These are phyloP conservation scores for Aspergillus pseudonomiae DNA, from an alignment of 2,329 filamentous ascomycete species.

Conservation along the genomic window DNA sequence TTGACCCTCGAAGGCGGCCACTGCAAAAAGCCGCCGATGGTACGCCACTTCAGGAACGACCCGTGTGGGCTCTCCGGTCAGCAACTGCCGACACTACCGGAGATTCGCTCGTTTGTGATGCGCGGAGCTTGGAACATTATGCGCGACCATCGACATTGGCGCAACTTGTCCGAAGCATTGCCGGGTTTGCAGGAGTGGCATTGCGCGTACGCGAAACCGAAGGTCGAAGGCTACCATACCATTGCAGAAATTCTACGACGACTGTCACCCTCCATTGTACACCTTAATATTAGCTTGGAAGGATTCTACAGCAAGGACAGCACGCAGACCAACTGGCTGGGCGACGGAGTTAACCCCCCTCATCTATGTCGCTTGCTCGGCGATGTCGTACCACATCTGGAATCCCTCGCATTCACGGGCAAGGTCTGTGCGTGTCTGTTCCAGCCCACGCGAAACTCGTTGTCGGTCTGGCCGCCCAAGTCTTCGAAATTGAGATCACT, in stretches of 20 bases:
- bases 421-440: slow-evolving; percentile 73
- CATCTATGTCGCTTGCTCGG: slow-evolving; percentile 70
- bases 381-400: slow-evolving; percentile 61
- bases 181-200: slow-evolving; percentile 65
- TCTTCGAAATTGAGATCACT: slow-evolving; percentile 61
- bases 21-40: slow-evolving; percentile 72
- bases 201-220: slow-evolving; percentile 66
- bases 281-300: slow-evolving; percentile 70
- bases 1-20: slow-evolving; percentile 77
- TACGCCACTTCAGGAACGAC: slow-evolving; percentile 57
- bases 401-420: slow-evolving; percentile 72
- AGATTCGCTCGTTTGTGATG: slow-evolving; percentile 69
- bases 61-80: slow-evolving; percentile 32
- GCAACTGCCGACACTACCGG: slow-evolving; percentile 53
- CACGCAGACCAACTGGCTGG: slow-evolving; percentile 56
- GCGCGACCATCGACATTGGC: slow-evolving; percentile 65
- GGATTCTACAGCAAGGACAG: slow-evolving; percentile 70
- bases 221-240: slow-evolving; percentile 72
- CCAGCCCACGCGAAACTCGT: slow-evolving; percentile 56
- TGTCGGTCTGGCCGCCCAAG: slow-evolving; percentile 50
- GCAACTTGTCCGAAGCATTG: slow-evolving; percentile 62
- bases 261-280: slow-evolving; percentile 61
- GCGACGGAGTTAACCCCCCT: slow-evolving; percentile 52
- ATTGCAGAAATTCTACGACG: slow-evolving; percentile 66
- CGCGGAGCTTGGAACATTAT: slow-evolving; percentile 79